Base-by-base conservation (phyloP, 441 rosid species). In the Macaranga tanarius region DNA sequence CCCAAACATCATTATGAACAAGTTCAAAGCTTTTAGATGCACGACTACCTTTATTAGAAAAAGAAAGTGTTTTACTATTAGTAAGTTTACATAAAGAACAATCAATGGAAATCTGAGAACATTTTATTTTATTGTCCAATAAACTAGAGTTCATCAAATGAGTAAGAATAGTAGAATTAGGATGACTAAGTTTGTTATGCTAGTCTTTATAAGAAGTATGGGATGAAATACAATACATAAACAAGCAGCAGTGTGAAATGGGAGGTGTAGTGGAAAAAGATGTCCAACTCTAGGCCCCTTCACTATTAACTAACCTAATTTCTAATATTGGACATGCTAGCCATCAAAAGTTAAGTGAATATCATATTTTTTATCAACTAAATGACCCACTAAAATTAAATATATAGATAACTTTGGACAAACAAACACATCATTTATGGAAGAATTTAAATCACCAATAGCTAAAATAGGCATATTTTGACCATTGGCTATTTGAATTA, bases 181-280 rank as follows among this genome's bases (percentile, higher is more conserved):
- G 71, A 67, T 67, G 34, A 3, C 61, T 50, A 31, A 52, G 54
- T 17, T 54, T 51, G 0, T 34, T 7, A 67, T 67, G 60, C 60
- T 47, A 28, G 2, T 10, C 19, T 11, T 19, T n/a, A 2, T 10
- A 5, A 34, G 38, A 34, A 16, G 54, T n/a, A 54, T 10, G 31
- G 7, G 4, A 13, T 0, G 54, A 2, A 34, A 1, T 34, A 68
- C 8, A 15, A 34, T n/a, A n/a, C n/a, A n/a, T n/a, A n/a, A 34
- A 34, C 38, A 34, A 34, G 38, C 38, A 34, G 38, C 6, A 34
- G 38, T 34, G 38, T 34, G 38, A 34, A 34, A 34, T 51, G 17
- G 2, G 10, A 54, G 34, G 5, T 54, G n/a, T 12, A 69, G 63
- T 16, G 72, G 54, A 22, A 69, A 69, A 17, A 55, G 63, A 55